Conservation (phyloP, 2,329 filamentous ascomycete species). For the Colletotrichum tamarilloi region DNA sequence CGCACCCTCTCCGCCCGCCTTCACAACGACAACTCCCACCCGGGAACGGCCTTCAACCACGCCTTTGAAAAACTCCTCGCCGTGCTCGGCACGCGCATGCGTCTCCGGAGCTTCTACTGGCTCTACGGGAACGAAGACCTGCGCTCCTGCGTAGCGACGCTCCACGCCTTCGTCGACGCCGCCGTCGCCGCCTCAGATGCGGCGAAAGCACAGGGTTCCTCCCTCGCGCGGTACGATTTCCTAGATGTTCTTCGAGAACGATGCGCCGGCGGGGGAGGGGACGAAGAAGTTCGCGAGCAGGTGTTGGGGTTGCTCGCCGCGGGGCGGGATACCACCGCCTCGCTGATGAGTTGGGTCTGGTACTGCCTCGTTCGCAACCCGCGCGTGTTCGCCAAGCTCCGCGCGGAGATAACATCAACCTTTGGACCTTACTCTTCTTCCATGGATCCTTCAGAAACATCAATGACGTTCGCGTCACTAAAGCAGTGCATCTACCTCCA, state of each 20-base stretch:
- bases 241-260: conserved; percentile 34
- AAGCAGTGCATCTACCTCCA: conserved; percentile 41
- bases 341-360: conserved; percentile 38
- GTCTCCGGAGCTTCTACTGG: conserved; percentile 29
- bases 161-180: conserved; percentile 33
- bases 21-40: conserved; percentile 7
- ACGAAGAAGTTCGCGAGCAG: conserved; percentile 20
- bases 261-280: conserved; percentile 10
- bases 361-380: conserved; percentile 35
- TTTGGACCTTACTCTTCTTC: conserved; percentile 16
- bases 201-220: conserved; percentile 3
- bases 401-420: conserved; percentile 23
- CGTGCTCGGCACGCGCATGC: conserved; percentile 26
- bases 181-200: conserved; percentile 30
- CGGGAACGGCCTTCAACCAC: conserved; percentile 25
- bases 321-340: conserved; percentile 41
- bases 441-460: background rate
- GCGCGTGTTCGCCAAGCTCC: conserved; percentile 32
- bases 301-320: conserved; percentile 35
- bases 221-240: conserved; percentile 33
- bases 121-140: conserved; percentile 7
- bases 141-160: background rate
- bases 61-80: conserved; percentile 23
- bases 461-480: conserved; percentile 35
- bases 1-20: conserved; percentile 21